Base-by-base conservation (phyloP, 2,329 filamentous ascomycete genomes). In the Sodiomyces alkalinus region DNA sequence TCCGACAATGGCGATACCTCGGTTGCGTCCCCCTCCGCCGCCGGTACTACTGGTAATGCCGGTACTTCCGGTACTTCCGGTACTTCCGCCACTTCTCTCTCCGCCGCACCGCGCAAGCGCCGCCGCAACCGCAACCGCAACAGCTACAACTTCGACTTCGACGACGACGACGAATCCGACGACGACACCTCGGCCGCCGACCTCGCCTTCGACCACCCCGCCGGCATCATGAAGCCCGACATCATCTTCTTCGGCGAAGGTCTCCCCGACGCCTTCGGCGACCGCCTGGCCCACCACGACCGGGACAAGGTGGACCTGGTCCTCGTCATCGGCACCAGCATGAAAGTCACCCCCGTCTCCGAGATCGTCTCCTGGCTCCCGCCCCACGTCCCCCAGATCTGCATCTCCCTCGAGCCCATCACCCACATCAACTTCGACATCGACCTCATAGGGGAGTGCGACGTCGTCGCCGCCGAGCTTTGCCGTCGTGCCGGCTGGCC, bases 161-260 rank as follows among this genome's bases (percentile, higher is more conserved):
- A n/a, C 24, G 32, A 16, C 22, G 48, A 42, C 31, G 35, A 33
- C 27, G 34, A 18, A 22, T 35, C 26, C 22, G 49, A 45, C 32
- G 55, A 53, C 33, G 53, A 49, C 38, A 53, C 54, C 34, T 53
- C 47, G 24, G 55, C 47, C 21, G 52, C 62, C 10, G 60, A 64
- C 29, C 56, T 57, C 17, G 58, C 62, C 22, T 63, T 58, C 37
- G 53, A 58, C 35, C 70, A 80, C 21, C 72, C 74, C 3, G 68
- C 74, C 3, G 83, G 81, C 32, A 74, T 92, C 47, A 92, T 92
- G 83, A 93, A 80, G 64, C 90, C 90, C 7, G 87, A 96, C 56
- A 96, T 98, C 47, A 96, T 83, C 26, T 96, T 98, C 60, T 96
- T 96, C 45, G 87, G 87, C 41, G 90, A 98, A 56, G 67, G 75